Evolutionary conservation across 2,329 filamentous ascomycete genomes (phyloP), one percentile per base, ranked within the genome.

Genomic region (Venturia effusa): DNA sequence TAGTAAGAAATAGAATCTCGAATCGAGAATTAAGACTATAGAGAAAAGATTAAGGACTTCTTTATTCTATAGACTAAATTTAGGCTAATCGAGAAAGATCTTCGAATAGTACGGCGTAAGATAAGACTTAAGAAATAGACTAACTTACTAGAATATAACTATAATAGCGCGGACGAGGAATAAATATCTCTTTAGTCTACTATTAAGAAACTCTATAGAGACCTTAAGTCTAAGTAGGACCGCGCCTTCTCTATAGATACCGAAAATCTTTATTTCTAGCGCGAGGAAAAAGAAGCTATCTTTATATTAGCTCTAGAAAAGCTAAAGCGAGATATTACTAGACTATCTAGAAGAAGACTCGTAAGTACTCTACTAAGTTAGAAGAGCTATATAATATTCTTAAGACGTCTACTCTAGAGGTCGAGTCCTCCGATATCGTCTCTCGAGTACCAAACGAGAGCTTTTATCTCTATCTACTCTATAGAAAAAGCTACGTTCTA

Each of bases 141-240:
- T 61, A 68, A 71, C 40, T 68, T 66, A 8, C 69, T 78, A 4
- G 72, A 76, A 63, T 64, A 69, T 3, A 74, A 78, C 55, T 70
- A 73, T 7, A 72, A 74, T 40, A 70, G 75, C 1, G 71, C 75
- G 37, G 69, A 70, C 45, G 66, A 69, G 34, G 73, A 74, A 63
- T 69, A 72, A 39, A 67, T 69, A 1, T 68, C 69, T 27, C 76
- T 88, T 3, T 80, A 84, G 67, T 71, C 73, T 7, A 83, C 81
- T 51, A 77, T 88, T 30, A 76, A 80, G 32, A 83, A 84, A 65
- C 74, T 83, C 4, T 83, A 85, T 57, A 67, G 83, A 64, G 80
- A 85, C 5, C 78, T 88, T 3, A 80, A 83, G 27, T 79, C 82
- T 61, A 80, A 81, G 0, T 55, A 64, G 41, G 59, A 60, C 40